Evolutionary conservation across 140 eudicot species (phyloP).

Genomic region (Ambrosia hybrid): DNA sequence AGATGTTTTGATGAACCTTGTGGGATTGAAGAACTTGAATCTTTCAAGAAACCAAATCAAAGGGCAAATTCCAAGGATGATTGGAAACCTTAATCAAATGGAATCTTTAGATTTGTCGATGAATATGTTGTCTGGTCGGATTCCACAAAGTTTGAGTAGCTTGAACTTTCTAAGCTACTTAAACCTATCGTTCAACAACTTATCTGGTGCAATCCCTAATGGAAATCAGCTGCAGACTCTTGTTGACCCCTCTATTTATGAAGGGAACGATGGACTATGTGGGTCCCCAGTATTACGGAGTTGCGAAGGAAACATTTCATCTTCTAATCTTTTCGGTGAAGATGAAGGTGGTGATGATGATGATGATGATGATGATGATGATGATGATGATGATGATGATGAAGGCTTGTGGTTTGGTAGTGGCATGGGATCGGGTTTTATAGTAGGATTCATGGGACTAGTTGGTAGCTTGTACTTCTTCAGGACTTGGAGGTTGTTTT

Average conservation of each 20-base stretch:
- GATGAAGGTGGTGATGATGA: conserved; percentile 4
- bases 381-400: neutral
- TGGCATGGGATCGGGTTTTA: conserved; percentile 10
- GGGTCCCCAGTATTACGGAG: too few species aligned
- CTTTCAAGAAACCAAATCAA: too few species aligned
- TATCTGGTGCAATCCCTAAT: conserved; percentile 9
- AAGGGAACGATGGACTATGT: too few species aligned
- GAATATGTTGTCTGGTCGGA: conserved; percentile 1
- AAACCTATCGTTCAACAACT: conserved; percentile 16
- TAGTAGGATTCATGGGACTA: conserved; percentile 5
- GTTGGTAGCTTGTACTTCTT: conserved; percentile 11
- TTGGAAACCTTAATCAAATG: neutral
- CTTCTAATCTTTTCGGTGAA: neutral
- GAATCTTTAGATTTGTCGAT: conserved; percentile 24
- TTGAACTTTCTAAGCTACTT: neutral
- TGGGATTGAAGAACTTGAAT: neutral
- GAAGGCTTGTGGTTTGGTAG: neutral
- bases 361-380: neutral
- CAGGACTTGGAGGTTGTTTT: conserved; percentile 12
- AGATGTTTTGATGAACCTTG: too few species aligned
- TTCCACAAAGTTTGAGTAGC: conserved; percentile 12
- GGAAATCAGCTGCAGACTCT: conserved; percentile 23
- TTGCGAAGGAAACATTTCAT: too few species aligned
- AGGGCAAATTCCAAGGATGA: too few species aligned
- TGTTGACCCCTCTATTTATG: too few species aligned